phyloP scores from a whole-genome alignment of 441 rosid species.

The Gossypium davidsonii region DNA sequence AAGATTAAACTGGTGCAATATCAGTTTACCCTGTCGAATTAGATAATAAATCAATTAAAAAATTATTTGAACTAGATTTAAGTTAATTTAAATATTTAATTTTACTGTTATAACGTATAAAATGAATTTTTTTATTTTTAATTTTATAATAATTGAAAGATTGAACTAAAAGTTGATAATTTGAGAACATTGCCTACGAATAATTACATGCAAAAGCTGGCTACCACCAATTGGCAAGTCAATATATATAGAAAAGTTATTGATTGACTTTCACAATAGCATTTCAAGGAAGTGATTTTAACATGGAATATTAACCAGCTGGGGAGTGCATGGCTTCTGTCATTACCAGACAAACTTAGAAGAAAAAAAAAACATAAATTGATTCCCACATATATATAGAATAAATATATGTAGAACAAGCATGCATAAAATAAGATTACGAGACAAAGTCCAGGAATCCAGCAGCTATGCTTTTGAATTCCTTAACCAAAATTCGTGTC shows the following conservation, averaged over 20 bases:
- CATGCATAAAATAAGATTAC: neutral
- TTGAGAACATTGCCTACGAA: too few relatives aligned
- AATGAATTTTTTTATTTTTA: too few relatives aligned
- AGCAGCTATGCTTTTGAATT: neutral
- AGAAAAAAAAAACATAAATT: neutral
- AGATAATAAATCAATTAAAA: too few relatives aligned
- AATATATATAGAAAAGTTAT: neutral
- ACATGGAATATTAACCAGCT: slow-evolving; percentile 9
- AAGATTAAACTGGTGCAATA: too few relatives aligned
- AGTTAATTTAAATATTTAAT: too few relatives aligned
- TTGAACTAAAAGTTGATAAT: too few relatives aligned
- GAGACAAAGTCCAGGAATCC: slow-evolving; percentile 10
- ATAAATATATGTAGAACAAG: neutral
- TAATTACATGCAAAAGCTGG: too few relatives aligned
- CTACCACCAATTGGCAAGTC: neutral
- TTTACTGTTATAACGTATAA: too few relatives aligned
- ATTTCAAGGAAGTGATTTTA: neutral
- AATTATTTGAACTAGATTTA: too few relatives aligned
- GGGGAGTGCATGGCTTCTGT: neutral
- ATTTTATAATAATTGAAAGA: too few relatives aligned
- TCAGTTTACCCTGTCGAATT: too few relatives aligned
- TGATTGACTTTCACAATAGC: neutral
- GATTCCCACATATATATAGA: neutral
- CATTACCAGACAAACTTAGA: neutral
- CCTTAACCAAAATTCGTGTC: neutral